These are phyloP conservation scores for Vaucheria bursata DNA, from an alignment of 352 stramenopile species.

Conservation along the genomic window DNA sequence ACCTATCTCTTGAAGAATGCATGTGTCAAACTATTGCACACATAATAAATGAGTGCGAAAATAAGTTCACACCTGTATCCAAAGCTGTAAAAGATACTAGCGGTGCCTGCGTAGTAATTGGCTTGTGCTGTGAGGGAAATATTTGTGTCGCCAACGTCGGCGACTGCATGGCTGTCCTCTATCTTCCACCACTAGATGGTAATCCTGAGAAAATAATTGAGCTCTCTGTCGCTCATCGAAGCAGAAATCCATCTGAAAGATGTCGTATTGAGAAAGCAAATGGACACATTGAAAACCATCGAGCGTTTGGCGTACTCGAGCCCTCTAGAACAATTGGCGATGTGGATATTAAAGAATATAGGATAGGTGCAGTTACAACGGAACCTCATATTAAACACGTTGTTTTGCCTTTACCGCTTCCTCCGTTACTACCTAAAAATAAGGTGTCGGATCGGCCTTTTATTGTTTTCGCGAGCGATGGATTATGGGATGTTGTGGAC, in stretches of 20 bases:
- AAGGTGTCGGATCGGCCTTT: conserved; percentile 26
- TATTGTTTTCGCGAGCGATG: conserved; percentile 34
- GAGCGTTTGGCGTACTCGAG: conserved; percentile 23
- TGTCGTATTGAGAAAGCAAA: neutral
- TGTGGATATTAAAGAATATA: conserved; percentile 28
- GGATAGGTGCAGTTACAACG: neutral
- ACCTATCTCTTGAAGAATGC: neutral
- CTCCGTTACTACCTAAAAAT: neutral
- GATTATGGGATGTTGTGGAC: conserved; percentile 38
- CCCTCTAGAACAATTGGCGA: conserved; percentile 35
- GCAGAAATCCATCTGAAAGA: neutral
- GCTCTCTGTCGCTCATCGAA: neutral
- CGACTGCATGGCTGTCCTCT: neutral
- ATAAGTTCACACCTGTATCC: neutral
- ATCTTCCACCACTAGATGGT: neutral
- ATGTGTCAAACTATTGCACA: neutral
- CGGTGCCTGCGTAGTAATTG: neutral
- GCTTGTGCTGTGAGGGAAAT: conserved; percentile 3
- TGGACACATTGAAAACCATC: neutral
- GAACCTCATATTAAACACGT: neutral
- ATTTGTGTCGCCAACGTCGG: neutral
- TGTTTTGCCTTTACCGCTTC: neutral
- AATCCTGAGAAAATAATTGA: neutral
- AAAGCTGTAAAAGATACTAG: neutral
- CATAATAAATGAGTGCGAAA: too few species aligned